Conservation (phyloP, 345 rosid genomes). For the Gossypium turneri region DNA sequence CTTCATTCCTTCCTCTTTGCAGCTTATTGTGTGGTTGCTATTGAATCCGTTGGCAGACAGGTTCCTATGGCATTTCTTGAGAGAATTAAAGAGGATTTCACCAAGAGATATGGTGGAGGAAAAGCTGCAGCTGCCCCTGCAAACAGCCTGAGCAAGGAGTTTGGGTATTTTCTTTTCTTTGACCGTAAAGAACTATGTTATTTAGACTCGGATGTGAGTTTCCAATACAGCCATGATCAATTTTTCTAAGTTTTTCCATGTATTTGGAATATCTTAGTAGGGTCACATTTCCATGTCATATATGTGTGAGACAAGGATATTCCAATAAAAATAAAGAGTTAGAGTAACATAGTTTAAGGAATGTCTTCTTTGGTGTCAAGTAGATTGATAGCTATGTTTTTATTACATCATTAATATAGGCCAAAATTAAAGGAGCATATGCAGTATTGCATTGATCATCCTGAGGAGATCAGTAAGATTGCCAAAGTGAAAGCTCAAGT, state of each 20-base stretch:
- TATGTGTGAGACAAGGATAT: neutral
- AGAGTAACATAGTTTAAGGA: neutral
- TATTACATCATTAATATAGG: slow-evolving; percentile 23
- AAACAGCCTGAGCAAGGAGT: slow-evolving; percentile 38
- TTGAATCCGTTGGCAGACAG: slow-evolving; percentile 44
- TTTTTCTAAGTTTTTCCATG: neutral
- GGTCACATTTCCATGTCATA: neutral
- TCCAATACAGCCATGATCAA: neutral
- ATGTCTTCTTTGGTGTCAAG: neutral
- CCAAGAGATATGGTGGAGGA: slow-evolving; percentile 40
- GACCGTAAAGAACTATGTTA: neutral
- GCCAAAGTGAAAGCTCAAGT: slow-evolving; percentile 62
- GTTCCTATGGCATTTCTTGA: slow-evolving; percentile 47
- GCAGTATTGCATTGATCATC: slow-evolving; percentile 67
- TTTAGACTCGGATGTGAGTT: neutral
- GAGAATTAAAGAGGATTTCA: slow-evolving; percentile 43
- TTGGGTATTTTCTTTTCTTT: slow-evolving; percentile 22
- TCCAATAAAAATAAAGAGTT: neutral
- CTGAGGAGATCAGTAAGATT: slow-evolving; percentile 52
- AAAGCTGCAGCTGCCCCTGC: slow-evolving; percentile 46
- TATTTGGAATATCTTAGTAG: neutral
- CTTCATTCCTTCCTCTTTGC: slow-evolving; percentile 13
- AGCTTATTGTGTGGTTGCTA: slow-evolving; percentile 53
- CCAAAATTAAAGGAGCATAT: slow-evolving; percentile 58
- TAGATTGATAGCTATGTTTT: neutral